These are phyloP conservation scores for Russula dissimulans DNA, from an alignment of 768 basidiomycete species.

Conservation along the genomic window DNA sequence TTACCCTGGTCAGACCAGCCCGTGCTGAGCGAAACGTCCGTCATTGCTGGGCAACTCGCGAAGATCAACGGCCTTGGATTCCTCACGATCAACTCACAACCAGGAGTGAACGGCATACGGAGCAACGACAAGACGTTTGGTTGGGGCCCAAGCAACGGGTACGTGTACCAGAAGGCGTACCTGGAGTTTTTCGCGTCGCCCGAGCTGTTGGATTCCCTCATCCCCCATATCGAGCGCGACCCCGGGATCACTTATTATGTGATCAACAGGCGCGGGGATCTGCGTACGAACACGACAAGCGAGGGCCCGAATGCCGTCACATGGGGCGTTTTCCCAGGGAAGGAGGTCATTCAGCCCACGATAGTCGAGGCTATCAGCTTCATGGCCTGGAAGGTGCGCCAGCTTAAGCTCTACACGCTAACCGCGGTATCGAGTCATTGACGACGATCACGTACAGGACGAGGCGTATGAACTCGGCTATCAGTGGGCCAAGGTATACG, in stretches of 20 bases:
- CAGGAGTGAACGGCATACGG: constrained; percentile 81
- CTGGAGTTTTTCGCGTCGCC: constrained; percentile 91
- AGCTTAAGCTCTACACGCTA: background rate
- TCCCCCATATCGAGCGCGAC: constrained; percentile 78
- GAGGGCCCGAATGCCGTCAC: constrained; percentile 98
- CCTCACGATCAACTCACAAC: constrained; percentile 95
- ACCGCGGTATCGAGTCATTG: background rate
- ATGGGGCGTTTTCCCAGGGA: constrained; percentile 97
- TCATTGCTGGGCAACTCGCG: constrained; percentile 71
- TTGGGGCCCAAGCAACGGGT: constrained; percentile 92
- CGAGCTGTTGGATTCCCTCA: constrained; percentile 57
- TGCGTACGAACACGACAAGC: constrained; percentile 88
- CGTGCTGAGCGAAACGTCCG: constrained; percentile 72
- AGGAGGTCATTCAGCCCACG: constrained; percentile 93
- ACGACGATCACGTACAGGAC: constrained; percentile 42
- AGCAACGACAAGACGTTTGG: constrained; percentile 83
- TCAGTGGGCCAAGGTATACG: constrained; percentile 88
- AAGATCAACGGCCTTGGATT: constrained; percentile 88
- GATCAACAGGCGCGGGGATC: constrained; percentile 91
- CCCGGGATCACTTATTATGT: constrained; percentile 91
- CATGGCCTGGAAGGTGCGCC: constrained; percentile 91
- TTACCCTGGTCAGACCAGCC: constrained; percentile 94
- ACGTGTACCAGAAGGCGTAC: constrained; percentile 96
- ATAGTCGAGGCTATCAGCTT: constrained; percentile 96
- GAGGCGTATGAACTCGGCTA: constrained; percentile 89